Evolutionary conservation across 306 rosid genomes (phyloP), one percentile per base, ranked within the genome.

Genomic region (Corylus americana): DNA sequence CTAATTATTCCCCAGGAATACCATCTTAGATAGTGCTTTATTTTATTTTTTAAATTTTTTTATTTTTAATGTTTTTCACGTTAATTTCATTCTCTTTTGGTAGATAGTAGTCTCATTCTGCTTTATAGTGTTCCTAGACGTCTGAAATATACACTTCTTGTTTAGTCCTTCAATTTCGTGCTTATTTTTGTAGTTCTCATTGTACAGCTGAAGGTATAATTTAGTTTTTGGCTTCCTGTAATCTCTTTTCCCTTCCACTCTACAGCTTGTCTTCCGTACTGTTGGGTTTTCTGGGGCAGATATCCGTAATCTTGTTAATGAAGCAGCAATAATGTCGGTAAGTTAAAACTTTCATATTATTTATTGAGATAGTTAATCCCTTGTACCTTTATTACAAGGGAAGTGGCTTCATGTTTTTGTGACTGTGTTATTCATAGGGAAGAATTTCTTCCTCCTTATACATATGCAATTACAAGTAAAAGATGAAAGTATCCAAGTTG

Each of bases 261-360:
- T 55, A 84, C 92, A 95, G 99, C 96, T 93, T 82, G 99, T 95
- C 76, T 95, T 91, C 89, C 97, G 96, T 17, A 95, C 98, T 9
- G 96, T 95, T 88, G 97, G 98, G 50, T 93, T 95, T 87, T 95
- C 98, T 71, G 98, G 97, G 82, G 99, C 99, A 35, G 98, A 95
- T 83, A 89, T 95, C 54, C 88, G 94, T 82, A 95, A 95, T 82
- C 99, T 95, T 77, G 94, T 95, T 77, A 95, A 95, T 39, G 99
- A 95, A 92, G 91, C 99, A 61, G 97, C 98, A 49, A 95, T 95
- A 79, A 95, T 93, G 98, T 93, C 98, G 86, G 99, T 91, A 84
- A 70, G 98, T 91, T 29, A 31, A 31, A 74, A 74, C 57, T 42
- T 55, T 70, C 18, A 51, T 53, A 71, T 80, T 74, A 8, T 80